A percentile compares a stretch with the other conserved stretches of the same genome.
These are phyloP conservation scores for Blastocystis sp. DNA, from an alignment of 352 stramenopile genomes.

Conservation along the genomic window DNA sequence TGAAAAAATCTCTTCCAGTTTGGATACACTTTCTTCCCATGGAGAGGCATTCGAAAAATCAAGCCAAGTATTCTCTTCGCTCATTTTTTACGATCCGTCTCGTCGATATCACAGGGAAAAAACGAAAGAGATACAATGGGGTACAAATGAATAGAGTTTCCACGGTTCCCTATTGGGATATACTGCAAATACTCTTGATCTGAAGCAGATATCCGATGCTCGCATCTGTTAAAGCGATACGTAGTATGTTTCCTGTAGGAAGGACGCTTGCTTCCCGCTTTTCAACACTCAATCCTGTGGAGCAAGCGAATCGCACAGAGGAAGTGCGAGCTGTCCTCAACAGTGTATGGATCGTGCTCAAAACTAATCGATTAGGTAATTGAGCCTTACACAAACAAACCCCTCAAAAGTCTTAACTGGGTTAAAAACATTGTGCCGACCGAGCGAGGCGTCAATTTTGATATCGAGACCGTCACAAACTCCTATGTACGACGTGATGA, in stretches of 20 bases:
- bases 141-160: not conserved
- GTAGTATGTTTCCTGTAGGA: not conserved
- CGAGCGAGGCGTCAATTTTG: constrained; percentile 37
- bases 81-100: not conserved
- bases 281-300: constrained; percentile 31
- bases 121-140: not conserved
- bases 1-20: constrained; percentile 7
- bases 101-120: not conserved
- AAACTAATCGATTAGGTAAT: not conserved
- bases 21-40: constrained; percentile 29
- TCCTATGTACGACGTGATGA: constrained; percentile 38
- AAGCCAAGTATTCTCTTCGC: constrained; percentile 51
- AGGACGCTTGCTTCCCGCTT: not conserved
- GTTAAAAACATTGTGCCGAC: constrained; percentile 73
- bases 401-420: constrained; percentile 72
- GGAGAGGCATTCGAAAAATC: constrained; percentile 46
- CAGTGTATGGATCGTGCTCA: not conserved
- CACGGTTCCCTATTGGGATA: not conserved
- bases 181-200: not conserved
- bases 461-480: constrained; percentile 52
- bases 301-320: not conserved
- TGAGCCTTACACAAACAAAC: constrained; percentile 61
- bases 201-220: not conserved
- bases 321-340: constrained; percentile 38
- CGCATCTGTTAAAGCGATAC: not conserved